Percentiles rank a stretch among this genome's conserved stretches.
Conservation (phyloP, 2,329 filamentous ascomycete species). For the Ophiocordyceps sinensis region DNA sequence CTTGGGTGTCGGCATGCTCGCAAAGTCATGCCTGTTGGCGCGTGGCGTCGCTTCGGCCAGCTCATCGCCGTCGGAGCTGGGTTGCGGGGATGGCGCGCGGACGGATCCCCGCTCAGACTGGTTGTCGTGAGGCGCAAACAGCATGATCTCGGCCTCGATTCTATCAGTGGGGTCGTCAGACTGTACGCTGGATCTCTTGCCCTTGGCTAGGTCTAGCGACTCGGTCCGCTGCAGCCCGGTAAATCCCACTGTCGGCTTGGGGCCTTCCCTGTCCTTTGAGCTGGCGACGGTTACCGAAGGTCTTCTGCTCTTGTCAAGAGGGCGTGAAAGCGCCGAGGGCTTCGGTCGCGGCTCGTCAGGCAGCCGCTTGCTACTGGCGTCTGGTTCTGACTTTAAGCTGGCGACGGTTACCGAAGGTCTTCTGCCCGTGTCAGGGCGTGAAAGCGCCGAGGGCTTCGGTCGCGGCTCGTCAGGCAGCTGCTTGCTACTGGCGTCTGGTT, state of each 20-base stretch:
- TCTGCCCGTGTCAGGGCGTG: background rate
- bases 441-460: slow-evolving; percentile 4
- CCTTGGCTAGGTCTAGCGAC: slow-evolving; percentile 31
- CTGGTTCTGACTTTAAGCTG: background rate
- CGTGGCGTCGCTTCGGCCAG: slow-evolving; percentile 32
- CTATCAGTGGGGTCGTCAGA: slow-evolving; percentile 44
- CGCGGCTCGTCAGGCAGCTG: no score
- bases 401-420: background rate
- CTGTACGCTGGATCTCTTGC: slow-evolving; percentile 32
- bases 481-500: no score
- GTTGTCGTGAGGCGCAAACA: slow-evolving; percentile 40
- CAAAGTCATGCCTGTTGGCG: slow-evolving; percentile 26
- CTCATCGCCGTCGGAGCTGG: slow-evolving; percentile 18
- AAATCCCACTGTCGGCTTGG: slow-evolving; percentile 31
- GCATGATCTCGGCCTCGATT: slow-evolving; percentile 39
- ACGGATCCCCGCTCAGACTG: slow-evolving; percentile 41
- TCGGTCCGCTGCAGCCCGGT: slow-evolving; percentile 24
- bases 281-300: background rate
- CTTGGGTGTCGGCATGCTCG: slow-evolving; percentile 36
- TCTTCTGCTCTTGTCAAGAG: background rate
- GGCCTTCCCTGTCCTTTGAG: slow-evolving; percentile 8
- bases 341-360: slow-evolving; percentile 5
- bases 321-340: slow-evolving; percentile 2
- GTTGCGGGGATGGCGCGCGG: slow-evolving; percentile 29
- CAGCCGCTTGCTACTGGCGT: no score